Evolutionary conservation across 2,329 filamentous ascomycete species (phyloP), one percentile per base, ranked within the genome.

Genomic region (Hirsutella minnesotensis): DNA sequence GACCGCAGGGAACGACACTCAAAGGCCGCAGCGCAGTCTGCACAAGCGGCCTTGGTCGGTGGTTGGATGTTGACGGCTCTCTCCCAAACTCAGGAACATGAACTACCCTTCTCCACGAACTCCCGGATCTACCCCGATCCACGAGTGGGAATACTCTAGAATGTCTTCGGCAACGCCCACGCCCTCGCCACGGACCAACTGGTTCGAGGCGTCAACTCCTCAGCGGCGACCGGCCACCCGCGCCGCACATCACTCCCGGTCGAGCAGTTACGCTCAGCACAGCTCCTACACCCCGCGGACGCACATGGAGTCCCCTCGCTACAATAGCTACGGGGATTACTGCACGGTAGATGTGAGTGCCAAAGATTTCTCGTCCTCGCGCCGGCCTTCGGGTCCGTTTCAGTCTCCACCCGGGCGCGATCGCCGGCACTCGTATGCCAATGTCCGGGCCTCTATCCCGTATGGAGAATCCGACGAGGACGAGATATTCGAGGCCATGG

Each of bases 261-360:
- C 58, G 51, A 61, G 56, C 53, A 65, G 62, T 51, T 65, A 63
- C 48, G 64, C 61, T 37, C 57, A 61, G 39, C 57, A 52, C 46
- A 52, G 50, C 44, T 53, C 53, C 41, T 58, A 55, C 58, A 68
- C 61, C 51, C 70, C 62, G 46, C 67, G 65, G 53, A 67, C 65
- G 46, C 68, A 65, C 34, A 65, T 68, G 46, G 74, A 75, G 56
- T 79, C 75, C 48, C 75, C 75, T 49, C 71, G 75, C 53, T 79
- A 75, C 66, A 77, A 72, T 59, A 78, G 74, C 68, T 70, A 68
- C 57, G 75, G 75, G 60, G 67, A 75, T 57, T 79, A 79, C 68
- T 74, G 72, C 65, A 77, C 75, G 64, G 73, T 72, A 66, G 75
- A 78, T 77, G 75, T 79, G 75, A 79, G 75, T 79, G 62, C 63